Conservation (phyloP, 2,329 filamentous ascomycete genomes). For the Aspergillus tanneri region DNA sequence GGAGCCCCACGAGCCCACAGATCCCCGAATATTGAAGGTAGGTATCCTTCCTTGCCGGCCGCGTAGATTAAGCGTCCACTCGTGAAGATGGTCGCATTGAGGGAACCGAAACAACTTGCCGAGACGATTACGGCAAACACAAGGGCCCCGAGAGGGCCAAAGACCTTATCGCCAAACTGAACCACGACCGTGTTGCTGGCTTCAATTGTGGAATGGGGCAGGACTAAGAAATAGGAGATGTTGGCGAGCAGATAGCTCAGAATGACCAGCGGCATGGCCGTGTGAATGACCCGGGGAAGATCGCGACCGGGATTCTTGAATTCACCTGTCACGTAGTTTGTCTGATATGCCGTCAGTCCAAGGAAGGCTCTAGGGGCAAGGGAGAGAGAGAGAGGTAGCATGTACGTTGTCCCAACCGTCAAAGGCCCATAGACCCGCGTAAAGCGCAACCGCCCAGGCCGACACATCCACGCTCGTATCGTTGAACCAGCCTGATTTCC, state of each 20-base stretch:
- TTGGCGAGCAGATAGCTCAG: conserved; percentile 87
- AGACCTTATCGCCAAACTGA: conserved; percentile 85
- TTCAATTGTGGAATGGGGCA: conserved; percentile 77
- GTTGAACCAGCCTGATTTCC: conserved; percentile 90
- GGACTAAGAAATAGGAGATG: conserved; percentile 88
- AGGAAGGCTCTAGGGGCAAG: neutral
- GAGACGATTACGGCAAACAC: conserved; percentile 85
- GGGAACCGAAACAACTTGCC: conserved; percentile 87
- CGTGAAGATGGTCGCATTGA: conserved; percentile 94
- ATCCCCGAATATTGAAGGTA: conserved; percentile 78
- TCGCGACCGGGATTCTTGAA: conserved; percentile 90
- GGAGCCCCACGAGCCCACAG: conserved; percentile 64
- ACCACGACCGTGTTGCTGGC: conserved; percentile 94
- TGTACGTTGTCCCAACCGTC: conserved; percentile 98
- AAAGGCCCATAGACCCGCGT: conserved; percentile 95
- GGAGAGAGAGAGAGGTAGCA: conserved; percentile 17
- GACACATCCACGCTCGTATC: conserved; percentile 76
- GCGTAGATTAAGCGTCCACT: conserved; percentile 88
- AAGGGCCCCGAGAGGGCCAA: conserved; percentile 78
- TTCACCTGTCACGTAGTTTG: conserved; percentile 96
- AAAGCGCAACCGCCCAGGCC: conserved; percentile 89
- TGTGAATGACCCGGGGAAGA: conserved; percentile 91
- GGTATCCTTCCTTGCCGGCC: conserved; percentile 91
- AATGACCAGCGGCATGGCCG: conserved; percentile 92
- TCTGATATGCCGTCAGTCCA: conserved; percentile 51